Evolutionary conservation across 805 yeast species (phyloP).

Genomic region (Barnettozyma pratensis): DNA sequence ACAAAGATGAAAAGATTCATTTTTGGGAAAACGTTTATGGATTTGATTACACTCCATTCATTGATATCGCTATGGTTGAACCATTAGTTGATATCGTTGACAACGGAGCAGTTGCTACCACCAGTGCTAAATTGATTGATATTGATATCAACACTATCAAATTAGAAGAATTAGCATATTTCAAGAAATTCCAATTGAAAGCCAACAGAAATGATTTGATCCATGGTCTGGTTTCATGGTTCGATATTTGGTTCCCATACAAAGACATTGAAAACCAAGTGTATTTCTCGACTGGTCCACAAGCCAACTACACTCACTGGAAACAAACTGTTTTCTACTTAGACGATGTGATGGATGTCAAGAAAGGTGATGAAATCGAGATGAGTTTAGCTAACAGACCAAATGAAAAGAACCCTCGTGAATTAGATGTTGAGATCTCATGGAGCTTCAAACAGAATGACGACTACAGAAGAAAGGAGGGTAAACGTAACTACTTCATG

Average conservation of each 20-base stretch:
- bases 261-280: slow-evolving; percentile 50
- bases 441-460: slow-evolving; percentile 40
- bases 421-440: slow-evolving; percentile 74
- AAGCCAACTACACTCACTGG: slow-evolving; percentile 95
- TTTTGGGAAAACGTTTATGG: slow-evolving; percentile 98
- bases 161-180: slow-evolving; percentile 75
- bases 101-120: slow-evolving; percentile 67
- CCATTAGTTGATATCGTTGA: slow-evolving; percentile 97
- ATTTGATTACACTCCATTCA: slow-evolving; percentile 90
- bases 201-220: slow-evolving; percentile 77
- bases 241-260: slow-evolving; percentile 84
- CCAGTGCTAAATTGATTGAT: slow-evolving; percentile 63
- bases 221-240: slow-evolving; percentile 92
- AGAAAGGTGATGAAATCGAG: slow-evolving; percentile 67
- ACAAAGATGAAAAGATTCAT: slow-evolving; percentile 84
- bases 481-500: slow-evolving; percentile 65
- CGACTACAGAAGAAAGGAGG: slow-evolving; percentile 49
- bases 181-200: slow-evolving; percentile 58
- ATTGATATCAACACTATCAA: slow-evolving; percentile 88
- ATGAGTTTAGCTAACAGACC: slow-evolving; percentile 77
- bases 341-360: slow-evolving; percentile 70
- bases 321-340: slow-evolving; percentile 95
- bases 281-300: slow-evolving; percentile 89
- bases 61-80: slow-evolving; percentile 80
- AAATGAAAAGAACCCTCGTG: slow-evolving; percentile 76